A percentile compares a stretch with the other conserved stretches of the same genome.
Evolutionary conservation across 345 rosid species (phyloP).

Genomic region (Euphorbia pulcherrima): DNA sequence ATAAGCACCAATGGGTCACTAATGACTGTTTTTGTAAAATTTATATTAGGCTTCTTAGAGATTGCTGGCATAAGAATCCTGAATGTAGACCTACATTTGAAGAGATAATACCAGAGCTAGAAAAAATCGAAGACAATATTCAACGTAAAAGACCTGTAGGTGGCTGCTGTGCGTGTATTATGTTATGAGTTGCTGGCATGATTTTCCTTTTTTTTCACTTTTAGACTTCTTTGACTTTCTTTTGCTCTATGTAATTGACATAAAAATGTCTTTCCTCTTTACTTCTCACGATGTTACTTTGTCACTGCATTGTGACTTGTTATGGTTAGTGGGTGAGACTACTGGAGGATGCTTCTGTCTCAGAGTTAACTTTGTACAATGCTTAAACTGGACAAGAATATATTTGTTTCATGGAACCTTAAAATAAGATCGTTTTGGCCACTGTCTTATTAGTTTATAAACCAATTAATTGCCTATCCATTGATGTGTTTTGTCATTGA

Average conservation of each 20-base stretch:
- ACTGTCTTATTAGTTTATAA: too few relatives aligned
- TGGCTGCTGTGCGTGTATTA: conserved; percentile 27
- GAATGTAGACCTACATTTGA: conserved; percentile 58
- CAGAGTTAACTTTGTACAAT: neutral
- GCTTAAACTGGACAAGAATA: neutral
- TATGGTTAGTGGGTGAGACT: neutral
- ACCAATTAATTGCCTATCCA: too few relatives aligned
- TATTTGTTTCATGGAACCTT: neutral
- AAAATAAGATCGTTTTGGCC: neutral
- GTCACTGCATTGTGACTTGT: neutral
- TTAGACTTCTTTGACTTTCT: neutral
- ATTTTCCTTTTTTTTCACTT: neutral
- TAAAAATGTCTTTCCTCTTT: neutral
- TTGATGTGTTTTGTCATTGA: too few relatives aligned
- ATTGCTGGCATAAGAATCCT: conserved; percentile 65
- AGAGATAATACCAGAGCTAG: conserved; percentile 50
- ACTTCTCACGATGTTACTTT: neutral
- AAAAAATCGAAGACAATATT: conserved; percentile 37
- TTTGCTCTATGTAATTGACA: neutral
- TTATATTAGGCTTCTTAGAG: conserved; percentile 49
- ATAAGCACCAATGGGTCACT: neutral
- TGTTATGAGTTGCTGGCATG: conserved; percentile 23
- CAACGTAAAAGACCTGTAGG: conserved; percentile 5
- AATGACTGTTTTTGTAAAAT: neutral
- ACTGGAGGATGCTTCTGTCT: too few relatives aligned